Base-by-base conservation (phyloP, 306 rosid genomes). In the Rosa multiflora region DNA sequence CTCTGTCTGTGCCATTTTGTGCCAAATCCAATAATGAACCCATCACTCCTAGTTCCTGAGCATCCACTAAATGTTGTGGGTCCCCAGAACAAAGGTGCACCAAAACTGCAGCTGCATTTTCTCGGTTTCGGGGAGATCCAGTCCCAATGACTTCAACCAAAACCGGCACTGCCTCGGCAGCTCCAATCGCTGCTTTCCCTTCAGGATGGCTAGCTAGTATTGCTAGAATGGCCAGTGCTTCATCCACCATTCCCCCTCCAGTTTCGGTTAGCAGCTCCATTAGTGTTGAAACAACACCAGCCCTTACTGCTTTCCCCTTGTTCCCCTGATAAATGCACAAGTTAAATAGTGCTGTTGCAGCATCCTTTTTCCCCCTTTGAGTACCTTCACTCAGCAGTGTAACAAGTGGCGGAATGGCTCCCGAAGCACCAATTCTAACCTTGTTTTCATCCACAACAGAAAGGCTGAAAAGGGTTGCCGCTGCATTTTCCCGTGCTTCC, bases 401-500 rank as follows among this genome's bases (percentile, higher is more conserved):
- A 78, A 93, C 97, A 11, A 93, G 88, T 5, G 99, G 98, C 4
- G 99, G 94, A 76, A 96, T 93, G 73, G 99, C 99, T 78, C 99
- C 99, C 0, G 79, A 90, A 81, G 89, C 85, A 1, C 99, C 99
- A 58, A 96, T 96, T 32, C 88, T 88, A 69, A 96, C 84, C 89
- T 96, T 93, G 76, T 93, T 90, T 88, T 87, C 99, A 72, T 96
- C 98, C 6, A 91, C 85, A 29, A 96, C 99, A n/a, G 99, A 96
- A 49, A 96, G 98, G 84, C 99, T 96, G 87, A 96, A 96, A 64
- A 96, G 98, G 68, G 99, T 96, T 23, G 99, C 99, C 1, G 99
- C 99, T 2, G 99, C 98, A 72, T 96, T 96, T 85, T 96, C 99
- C 76, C 98, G 93, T 6, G 99, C 99, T 82, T 96, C 99, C 99